phyloP scores from a whole-genome alignment of 768 basidiomycete species.

The Tephrocybe rancida region DNA sequence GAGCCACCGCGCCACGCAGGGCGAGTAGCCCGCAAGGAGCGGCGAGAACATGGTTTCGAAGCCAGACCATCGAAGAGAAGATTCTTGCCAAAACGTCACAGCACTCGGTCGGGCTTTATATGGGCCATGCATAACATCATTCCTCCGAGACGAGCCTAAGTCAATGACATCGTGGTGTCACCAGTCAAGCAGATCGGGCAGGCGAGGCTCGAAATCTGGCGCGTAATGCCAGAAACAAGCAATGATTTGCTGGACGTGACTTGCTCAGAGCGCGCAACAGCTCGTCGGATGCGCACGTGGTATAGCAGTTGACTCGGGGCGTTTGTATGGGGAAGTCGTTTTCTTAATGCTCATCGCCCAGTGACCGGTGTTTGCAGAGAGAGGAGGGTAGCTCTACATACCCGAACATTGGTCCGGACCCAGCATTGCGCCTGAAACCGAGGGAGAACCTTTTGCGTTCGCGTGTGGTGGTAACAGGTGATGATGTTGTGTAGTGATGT shows the following conservation, averaged over 20 bases:
- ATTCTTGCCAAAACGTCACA: background rate
- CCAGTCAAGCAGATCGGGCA: conserved; percentile 5
- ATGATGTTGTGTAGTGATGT: background rate
- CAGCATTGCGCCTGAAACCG: background rate
- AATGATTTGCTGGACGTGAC: background rate
- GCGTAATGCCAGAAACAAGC: conserved; percentile 1
- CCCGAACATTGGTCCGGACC: background rate
- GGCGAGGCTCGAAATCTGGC: background rate
- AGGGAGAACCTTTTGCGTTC: background rate
- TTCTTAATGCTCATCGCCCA: background rate
- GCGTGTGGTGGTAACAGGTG: background rate
- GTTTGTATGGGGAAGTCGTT: background rate
- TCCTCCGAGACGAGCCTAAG: conserved; percentile 3
- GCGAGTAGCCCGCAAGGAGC: conserved; percentile 10
- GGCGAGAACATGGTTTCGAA: conserved; percentile 6
- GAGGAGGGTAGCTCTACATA: background rate
- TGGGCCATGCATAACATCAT: background rate
- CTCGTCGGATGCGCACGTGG: conserved; percentile 4
- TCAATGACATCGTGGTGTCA: background rate
- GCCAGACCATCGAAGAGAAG: conserved; percentile 16
- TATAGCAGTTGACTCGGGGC: conserved; percentile 6
- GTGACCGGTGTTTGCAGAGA: background rate
- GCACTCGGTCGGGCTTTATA: conserved; percentile 18
- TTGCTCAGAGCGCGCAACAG: background rate
- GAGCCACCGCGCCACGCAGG: conserved; percentile 6